Base-by-base conservation (phyloP, 768 basidiomycete species). In the Arthromyces matolae region DNA sequence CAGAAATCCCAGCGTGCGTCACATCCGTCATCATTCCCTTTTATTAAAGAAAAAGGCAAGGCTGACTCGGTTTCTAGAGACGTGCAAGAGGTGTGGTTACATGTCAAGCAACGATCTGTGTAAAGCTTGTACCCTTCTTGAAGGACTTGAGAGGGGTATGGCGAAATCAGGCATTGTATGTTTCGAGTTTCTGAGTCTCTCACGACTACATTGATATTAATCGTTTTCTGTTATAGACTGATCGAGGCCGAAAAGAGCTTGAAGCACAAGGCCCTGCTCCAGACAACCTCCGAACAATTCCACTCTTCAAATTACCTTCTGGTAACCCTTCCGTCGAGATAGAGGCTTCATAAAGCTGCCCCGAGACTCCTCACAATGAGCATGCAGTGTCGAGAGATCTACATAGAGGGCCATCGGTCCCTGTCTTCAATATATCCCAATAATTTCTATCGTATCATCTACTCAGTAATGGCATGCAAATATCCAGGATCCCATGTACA, bases 91-190 rank as follows among this genome's bases (percentile, higher is more conserved):
- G 38, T 99, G 96, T 57, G 93, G 93, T 3, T 94, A 94, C 63
- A 94, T 98, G 75, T 89, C 93, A 3, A 94, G 91, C 52, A 96
- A 98, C 56, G 84, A 87, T n/a, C 69, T 99, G n/a, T 94, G 93
- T 62, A 94, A 94, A 64, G 94, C 93, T 1, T 96, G 94, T 53
- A 89, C 86, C 0, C 70, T 97, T 4, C 72, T 97, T 0, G 91
- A 97, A 66, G 91, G 93, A 7, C 72, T 97, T 13, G 93, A 96
- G 64, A 77, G 89, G 32, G 93, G 93, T 12, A 77, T 90, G 70
- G 84, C 76, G 4, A 69, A 64, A 52, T 73, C 79, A 31, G 79
- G 75, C 33, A 81, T 83, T 36, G 86, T 86, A 59, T 51, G 84
- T 72, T 50, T 42, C 45, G 28, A 32, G 34, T 9, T 42, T 45